These are phyloP conservation scores for Dryas drummondii DNA, from an alignment of 306 rosid genomes.

Conservation along the genomic window DNA sequence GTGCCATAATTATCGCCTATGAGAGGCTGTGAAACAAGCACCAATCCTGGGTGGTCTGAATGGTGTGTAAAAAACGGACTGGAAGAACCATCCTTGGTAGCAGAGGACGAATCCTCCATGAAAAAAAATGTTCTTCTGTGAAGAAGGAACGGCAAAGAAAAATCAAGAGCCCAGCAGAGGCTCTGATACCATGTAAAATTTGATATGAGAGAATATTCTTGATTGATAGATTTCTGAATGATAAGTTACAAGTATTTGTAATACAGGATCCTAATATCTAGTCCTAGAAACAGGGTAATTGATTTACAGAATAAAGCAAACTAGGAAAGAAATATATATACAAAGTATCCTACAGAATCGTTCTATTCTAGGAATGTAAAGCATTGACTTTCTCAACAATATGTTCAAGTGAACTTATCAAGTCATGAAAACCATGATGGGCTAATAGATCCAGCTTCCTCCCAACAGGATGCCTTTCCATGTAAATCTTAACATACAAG, in stretches of 20 bases:
- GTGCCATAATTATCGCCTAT: background rate
- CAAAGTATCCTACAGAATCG: too few species aligned
- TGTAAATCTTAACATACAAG: conserved; percentile 70
- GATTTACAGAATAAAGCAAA: too few species aligned
- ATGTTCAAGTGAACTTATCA: conserved; percentile 60
- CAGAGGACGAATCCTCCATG: too few species aligned
- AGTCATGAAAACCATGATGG: conserved; percentile 49
- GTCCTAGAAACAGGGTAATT: too few species aligned
- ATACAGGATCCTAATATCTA: too few species aligned
- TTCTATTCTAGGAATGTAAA: too few species aligned
- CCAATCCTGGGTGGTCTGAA: background rate
- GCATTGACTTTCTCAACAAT: too few species aligned
- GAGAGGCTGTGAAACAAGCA: background rate
- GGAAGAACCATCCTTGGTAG: background rate
- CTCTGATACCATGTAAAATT: background rate
- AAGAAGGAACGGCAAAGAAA: background rate
- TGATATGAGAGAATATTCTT: background rate
- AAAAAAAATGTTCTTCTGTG: too few species aligned
- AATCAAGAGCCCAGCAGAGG: background rate
- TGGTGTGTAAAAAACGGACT: background rate
- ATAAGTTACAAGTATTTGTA: too few species aligned
- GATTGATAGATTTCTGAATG: too few species aligned
- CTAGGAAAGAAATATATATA: too few species aligned
- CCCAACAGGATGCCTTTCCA: conserved; percentile 83
- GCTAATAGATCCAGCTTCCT: conserved; percentile 67